These are phyloP conservation scores for Suillus lakei DNA, from an alignment of 768 basidiomycete genomes.

Conservation along the genomic window DNA sequence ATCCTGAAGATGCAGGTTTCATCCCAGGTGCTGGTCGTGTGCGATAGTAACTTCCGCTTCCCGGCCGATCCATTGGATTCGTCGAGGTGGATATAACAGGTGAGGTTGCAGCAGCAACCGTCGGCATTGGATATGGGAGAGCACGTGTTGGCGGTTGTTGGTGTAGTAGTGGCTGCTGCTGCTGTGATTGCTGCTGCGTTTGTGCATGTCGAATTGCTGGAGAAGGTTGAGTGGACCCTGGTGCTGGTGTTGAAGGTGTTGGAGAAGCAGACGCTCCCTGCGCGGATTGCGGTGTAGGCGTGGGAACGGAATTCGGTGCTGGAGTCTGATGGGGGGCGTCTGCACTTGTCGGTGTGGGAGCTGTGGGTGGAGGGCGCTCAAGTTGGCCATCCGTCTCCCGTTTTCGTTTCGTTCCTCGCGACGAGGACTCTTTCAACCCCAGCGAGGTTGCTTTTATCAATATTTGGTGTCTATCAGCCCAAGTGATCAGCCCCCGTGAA, in stretches of 20 bases:
- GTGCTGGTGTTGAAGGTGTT: constrained; percentile 37
- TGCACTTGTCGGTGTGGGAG: constrained; percentile 23
- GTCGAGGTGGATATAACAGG: constrained; percentile 53
- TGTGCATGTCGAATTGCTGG: constrained; percentile 37
- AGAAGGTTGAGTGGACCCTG: constrained; percentile 39
- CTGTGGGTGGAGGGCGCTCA: constrained; percentile 26
- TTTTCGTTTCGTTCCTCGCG: constrained; percentile 63
- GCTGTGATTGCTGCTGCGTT: constrained; percentile 28
- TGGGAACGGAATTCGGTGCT: constrained; percentile 38
- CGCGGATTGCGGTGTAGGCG: constrained; percentile 25
- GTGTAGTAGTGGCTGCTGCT: constrained; percentile 15
- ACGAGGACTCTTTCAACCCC: constrained; percentile 77
- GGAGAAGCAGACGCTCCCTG: constrained; percentile 38
- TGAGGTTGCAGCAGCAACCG: constrained; percentile 64
- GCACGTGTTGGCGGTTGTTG: constrained; percentile 30
- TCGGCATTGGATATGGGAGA: constrained; percentile 76
- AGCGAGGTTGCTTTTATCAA: constrained; percentile 80
- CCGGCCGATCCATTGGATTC: constrained; percentile 37
- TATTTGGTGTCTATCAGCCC: constrained; percentile 69
- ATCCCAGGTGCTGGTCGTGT: constrained; percentile 44
- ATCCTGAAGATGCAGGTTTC: constrained; percentile 26
- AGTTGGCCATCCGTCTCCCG: constrained; percentile 47
- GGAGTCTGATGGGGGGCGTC: constrained; percentile 28
- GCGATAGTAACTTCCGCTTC: constrained; percentile 54
- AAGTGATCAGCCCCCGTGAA: constrained; percentile 2